Evolutionary conservation across 352 stramenopile genomes (phyloP), one percentile per base, ranked within the genome.

Genomic region (Pythium vanterpoolii): DNA sequence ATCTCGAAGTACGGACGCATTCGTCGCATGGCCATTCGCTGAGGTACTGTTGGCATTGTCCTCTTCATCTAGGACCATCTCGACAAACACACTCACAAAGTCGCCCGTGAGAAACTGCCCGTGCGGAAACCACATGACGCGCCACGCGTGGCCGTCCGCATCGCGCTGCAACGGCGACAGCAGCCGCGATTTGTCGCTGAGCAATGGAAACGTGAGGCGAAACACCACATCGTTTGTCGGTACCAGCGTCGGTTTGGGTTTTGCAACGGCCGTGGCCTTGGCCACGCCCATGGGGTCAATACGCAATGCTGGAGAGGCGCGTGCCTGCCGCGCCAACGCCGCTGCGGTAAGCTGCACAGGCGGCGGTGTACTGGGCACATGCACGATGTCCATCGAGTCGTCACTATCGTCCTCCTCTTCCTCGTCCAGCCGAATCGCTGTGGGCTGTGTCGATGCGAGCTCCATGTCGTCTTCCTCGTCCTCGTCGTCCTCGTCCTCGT

Each of bases 61-160:
- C 16, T 33, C 21, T 3, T 66, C 56, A 4, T 54, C 56, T 21
- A 64, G 21, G 7, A 85, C 64, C 62, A 88, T 75, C 60, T 89
- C 73, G 4, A 90, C 79, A 43, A 79, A 81, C 26, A 90, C 66
- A 28, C 80, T 77, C 14, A 86, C 79, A 50, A 69, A 78, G 14
- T 78, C 53, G 53, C 66, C 53, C 40, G 83, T 62, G 13, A 77
- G 59, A 23, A 61, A 61, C 31, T 69, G 65, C 9, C 83, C 83
- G 50, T 76, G 67, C 13, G 77, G 77, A 21, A 81, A 81, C 80
- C 80, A 93, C 56, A 83, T 59, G 13, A 93, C 65, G 30, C 81
- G 77, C 83, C 83, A 93, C 28, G 61, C 48, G 19, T 64, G 64
- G 27, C 71, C 77, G 6, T 56, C 44, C 5, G 69, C 66, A 56